phyloP scores from a whole-genome alignment of 352 stramenopile species.

The Pythium aristosporum region DNA sequence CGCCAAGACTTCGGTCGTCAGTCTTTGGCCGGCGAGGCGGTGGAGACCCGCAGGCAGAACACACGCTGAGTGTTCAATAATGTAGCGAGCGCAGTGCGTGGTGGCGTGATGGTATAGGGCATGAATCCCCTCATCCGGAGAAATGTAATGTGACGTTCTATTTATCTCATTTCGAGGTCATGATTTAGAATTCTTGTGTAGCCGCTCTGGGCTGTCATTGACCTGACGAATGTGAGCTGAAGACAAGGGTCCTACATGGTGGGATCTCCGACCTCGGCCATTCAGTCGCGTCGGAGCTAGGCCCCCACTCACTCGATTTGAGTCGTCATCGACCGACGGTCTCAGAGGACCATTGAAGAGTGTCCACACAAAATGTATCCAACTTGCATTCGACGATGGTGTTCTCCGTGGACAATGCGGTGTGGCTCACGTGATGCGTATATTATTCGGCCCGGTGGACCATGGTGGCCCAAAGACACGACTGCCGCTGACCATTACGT shows the following conservation, averaged over 20 bases:
- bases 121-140: not conserved
- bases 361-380: slow-evolving; percentile 16
- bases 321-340: slow-evolving; percentile 9
- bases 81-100: too few species aligned
- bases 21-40: too few species aligned
- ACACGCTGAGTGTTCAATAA: too few species aligned
- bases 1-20: too few species aligned
- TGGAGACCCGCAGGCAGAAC: too few species aligned
- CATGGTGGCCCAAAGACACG: not conserved
- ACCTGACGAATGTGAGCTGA: too few species aligned
- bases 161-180: slow-evolving; percentile 15
- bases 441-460: not conserved
- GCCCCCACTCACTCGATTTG: not conserved
- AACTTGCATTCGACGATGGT: slow-evolving; percentile 19
- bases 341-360: not conserved
- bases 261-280: too few species aligned
- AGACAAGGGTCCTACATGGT: too few species aligned
- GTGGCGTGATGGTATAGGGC: too few species aligned
- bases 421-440: not conserved
- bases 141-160: slow-evolving; percentile 23
- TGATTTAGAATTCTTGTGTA: not conserved
- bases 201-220: too few species aligned
- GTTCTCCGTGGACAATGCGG: not conserved
- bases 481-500: not conserved
- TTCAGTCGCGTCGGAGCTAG: too few species aligned